phyloP scores from a whole-genome alignment of 2,329 filamentous ascomycete genomes.

The Fusarium humuli region DNA sequence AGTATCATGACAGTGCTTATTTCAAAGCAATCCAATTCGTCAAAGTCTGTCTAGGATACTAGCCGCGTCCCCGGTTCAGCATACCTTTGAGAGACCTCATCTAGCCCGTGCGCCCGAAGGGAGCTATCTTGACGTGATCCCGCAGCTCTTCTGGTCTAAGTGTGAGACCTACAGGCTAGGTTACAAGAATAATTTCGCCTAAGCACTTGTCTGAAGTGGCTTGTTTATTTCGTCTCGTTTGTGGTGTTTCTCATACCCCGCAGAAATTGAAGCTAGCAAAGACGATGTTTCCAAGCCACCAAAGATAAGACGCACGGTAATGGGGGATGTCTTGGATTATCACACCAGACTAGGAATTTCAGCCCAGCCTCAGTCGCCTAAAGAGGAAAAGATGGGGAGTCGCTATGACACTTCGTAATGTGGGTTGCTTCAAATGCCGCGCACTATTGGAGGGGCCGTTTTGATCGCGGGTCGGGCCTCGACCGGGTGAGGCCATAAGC shows the following conservation, averaged over 20 bases:
- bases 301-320: neutral
- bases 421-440: neutral
- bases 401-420: neutral
- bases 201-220: neutral
- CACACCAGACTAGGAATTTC: neutral
- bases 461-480: neutral
- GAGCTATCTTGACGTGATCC: neutral
- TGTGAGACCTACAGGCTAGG: neutral
- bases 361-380: neutral
- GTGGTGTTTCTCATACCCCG: neutral
- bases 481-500: neutral
- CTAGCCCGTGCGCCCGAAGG: neutral
- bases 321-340: neutral
- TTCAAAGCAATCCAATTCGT: neutral
- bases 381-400: neutral
- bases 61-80: neutral
- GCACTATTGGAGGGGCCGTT: neutral
- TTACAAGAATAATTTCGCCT: neutral
- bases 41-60: too few relatives aligned
- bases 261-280: neutral
- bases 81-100: neutral
- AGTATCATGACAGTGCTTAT: neutral
- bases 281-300: neutral
- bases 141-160: neutral
- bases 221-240: neutral